Percentiles rank a stretch among this genome's conserved stretches.
Conservation (phyloP, 139 green algal species). For the Diplosphaera chodatii region DNA sequence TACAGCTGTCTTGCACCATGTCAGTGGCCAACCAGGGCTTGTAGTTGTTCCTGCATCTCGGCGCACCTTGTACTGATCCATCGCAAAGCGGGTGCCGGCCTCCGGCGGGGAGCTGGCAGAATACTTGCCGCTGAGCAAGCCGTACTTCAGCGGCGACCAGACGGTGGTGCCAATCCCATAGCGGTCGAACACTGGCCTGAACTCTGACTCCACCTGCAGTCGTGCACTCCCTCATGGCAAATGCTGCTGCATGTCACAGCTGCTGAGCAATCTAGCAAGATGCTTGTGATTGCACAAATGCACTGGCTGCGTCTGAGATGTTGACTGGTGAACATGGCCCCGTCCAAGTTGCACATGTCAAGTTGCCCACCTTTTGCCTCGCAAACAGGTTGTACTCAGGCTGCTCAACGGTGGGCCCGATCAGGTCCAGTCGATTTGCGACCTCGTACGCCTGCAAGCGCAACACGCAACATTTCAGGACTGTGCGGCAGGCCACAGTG, state of each 20-base stretch:
- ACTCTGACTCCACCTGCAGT: slow-evolving; percentile 60
- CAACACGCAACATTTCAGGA: no score
- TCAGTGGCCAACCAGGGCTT: no score
- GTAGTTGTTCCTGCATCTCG: no score
- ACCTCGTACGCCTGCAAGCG: slow-evolving; percentile 41
- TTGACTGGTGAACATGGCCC: no score
- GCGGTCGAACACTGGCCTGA: slow-evolving; percentile 50
- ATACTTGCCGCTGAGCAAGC: slow-evolving; percentile 86
- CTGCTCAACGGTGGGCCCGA: slow-evolving; percentile 69
- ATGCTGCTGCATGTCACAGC: no score
- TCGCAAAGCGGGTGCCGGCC: slow-evolving; percentile 48
- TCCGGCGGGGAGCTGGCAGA: slow-evolving; percentile 42
- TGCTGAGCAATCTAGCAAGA: no score
- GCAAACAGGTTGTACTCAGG: slow-evolving; percentile 65
- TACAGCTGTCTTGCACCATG: no score
- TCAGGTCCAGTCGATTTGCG: slow-evolving; percentile 56
- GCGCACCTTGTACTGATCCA: slow-evolving; percentile 68
- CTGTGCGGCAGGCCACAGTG: no score
- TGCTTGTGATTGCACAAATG: no score
- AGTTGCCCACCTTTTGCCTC: background rate
- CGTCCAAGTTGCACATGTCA: no score
- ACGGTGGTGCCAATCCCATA: slow-evolving; percentile 67
- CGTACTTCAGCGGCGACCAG: slow-evolving; percentile 71
- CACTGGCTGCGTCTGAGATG: no score
- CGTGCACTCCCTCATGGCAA: no score